These are phyloP conservation scores for Neofusicoccum ribis DNA, from an alignment of 2,329 filamentous ascomycete genomes.

Conservation along the genomic window DNA sequence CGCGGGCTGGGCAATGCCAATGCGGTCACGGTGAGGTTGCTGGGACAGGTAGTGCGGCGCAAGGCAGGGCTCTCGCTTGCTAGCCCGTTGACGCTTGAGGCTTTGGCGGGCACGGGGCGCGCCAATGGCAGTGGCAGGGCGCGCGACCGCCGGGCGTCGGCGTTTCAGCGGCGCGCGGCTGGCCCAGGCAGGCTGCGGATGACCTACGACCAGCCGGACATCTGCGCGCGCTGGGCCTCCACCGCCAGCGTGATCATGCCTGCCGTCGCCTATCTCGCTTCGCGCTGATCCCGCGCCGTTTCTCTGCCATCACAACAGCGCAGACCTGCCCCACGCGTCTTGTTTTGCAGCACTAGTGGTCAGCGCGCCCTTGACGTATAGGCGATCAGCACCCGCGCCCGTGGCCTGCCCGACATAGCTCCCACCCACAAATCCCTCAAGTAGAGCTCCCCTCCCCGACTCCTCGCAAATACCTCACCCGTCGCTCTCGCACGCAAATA, in stretches of 20 bases:
- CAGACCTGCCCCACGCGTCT: conserved; percentile 5
- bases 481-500: not conserved
- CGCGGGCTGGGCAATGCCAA: not conserved
- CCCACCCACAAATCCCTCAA: conserved; percentile 3
- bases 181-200: not conserved
- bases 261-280: conserved; percentile 15
- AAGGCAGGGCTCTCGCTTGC: no score
- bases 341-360: not conserved
- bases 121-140: conserved; percentile 5
- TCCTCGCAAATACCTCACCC: not conserved
- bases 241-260: conserved; percentile 20
- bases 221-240: conserved; percentile 17
- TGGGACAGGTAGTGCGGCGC: not conserved
- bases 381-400: not conserved
- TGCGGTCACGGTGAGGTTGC: not conserved
- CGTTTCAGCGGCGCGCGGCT: not conserved
- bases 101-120: not conserved
- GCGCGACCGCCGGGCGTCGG: not conserved
- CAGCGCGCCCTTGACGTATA: conserved; percentile 1
- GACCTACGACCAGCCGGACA: conserved; percentile 5
- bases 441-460: not conserved
- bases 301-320: not conserved
- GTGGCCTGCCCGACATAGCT: conserved; percentile 4
- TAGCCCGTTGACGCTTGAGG: not conserved
- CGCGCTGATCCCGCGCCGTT: conserved; percentile 7